Evolutionary conservation across 1,139 yeast genomes (phyloP), one percentile per base, ranked within the genome.

Genomic region (Pichia inconspicua): DNA sequence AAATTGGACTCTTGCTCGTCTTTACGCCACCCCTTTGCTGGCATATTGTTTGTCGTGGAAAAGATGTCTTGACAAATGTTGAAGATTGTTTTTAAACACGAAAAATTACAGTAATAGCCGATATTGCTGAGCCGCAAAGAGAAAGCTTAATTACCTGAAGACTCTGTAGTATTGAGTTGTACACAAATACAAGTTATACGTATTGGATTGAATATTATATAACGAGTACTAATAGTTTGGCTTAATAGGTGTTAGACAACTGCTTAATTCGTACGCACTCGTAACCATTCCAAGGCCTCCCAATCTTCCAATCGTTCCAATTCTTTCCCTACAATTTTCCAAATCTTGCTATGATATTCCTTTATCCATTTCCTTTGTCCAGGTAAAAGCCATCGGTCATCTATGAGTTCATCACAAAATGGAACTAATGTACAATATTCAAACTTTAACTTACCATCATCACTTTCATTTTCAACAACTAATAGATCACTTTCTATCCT

Each of bases 21-120:
- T 61, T 82, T 83, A 68, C 85, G 81, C 89, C 88, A 82, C 42
- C 89, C 88, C 64, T 83, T 83, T 61, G 89, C 89, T 53, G 92
- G 89, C 92, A 83, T 83, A 8, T 30, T 34, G 37, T 36, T 27
- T 30, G n/a, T 30, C 12, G n/a, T 22, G 22, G 22, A 11, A n/a
- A n/a, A n/a, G n/a, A n/a, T n/a, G n/a, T n/a, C n/a, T n/a, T n/a
- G n/a, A n/a, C n/a, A n/a, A n/a, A n/a, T n/a, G n/a, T n/a, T n/a
- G n/a, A n/a, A n/a, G n/a, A n/a, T n/a, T n/a, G n/a, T n/a, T n/a
- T n/a, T n/a, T n/a, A n/a, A n/a, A n/a, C n/a, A n/a, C n/a, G n/a
- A n/a, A n/a, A n/a, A n/a, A n/a, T n/a, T n/a, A n/a, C n/a, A n/a
- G n/a, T n/a, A n/a, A n/a, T n/a, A n/a, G n/a, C n/a, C n/a, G n/a